Evolutionary conservation across 1,284 basidiomycete genomes (phyloP).

Genomic region (Rhodotorula sp.): DNA sequence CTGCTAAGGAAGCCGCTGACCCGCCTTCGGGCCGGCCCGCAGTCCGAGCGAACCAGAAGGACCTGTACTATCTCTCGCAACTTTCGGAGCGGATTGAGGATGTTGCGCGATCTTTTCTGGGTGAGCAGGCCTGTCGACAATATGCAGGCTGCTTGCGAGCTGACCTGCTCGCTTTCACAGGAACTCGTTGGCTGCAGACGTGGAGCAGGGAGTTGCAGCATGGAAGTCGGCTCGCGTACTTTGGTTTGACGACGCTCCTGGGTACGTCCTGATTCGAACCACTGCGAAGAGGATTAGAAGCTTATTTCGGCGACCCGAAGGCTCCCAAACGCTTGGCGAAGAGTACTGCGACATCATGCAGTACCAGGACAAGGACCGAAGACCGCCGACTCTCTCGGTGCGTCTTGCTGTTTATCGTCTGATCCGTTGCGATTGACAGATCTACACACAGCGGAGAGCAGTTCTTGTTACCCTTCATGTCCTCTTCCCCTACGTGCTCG

Average conservation of each 20-base stretch:
- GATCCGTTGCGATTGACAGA: neutral
- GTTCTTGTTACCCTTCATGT: conserved; percentile 47
- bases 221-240: conserved; percentile 48
- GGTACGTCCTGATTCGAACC: conserved; percentile 13
- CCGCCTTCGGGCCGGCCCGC: neutral
- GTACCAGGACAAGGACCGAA: conserved; percentile 41
- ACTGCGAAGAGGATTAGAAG: neutral
- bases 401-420: neutral
- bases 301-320: conserved; percentile 19
- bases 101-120: conserved; percentile 46
- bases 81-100: conserved; percentile 48
- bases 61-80: conserved; percentile 49
- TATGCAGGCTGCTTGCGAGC: neutral
- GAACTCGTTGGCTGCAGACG: conserved; percentile 47
- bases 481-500: conserved; percentile 46
- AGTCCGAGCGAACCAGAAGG: conserved; percentile 50
- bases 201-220: conserved; percentile 46
- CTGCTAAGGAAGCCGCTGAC: neutral
- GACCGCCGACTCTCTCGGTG: conserved; percentile 44
- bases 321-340: conserved; percentile 52
- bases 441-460: conserved; percentile 38
- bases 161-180: conserved; percentile 9
- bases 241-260: conserved; percentile 46
- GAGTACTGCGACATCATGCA: conserved; percentile 52
- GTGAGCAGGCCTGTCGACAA: conserved; percentile 11